Evolutionary conservation across 306 rosid species (phyloP), one percentile per base, ranked within the genome.

Genomic region (Ochetophila trinervis): DNA sequence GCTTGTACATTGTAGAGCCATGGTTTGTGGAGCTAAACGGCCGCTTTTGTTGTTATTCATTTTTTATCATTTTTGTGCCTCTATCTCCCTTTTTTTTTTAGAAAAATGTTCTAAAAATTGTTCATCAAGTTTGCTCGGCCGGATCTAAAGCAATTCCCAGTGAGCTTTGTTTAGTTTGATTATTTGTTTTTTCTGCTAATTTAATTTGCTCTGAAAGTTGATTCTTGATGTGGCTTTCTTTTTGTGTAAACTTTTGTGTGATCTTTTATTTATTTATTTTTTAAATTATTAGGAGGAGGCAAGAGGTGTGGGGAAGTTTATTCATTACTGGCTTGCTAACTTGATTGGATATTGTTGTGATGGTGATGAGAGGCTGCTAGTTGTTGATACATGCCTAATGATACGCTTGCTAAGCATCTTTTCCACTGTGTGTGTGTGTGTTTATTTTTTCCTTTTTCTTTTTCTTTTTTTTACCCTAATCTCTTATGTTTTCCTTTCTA

Each of bases 331-430:
- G 75, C 90, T 93, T 22, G 99, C 94, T 18, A 93, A 88, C 74
- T 76, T 93, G 80, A 87, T 93, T 53, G 99, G 99, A 32, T 93
- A 83, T 72, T 93, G 96, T 82, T 90, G 99, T 67, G 99, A 93
- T 65, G 91, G 87, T 16, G 97, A 93, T 65, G 96, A 93, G 83
- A 86, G 99, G 68, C 87, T 93, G 36, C 99, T 93, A 30, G 97
- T 93, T 71, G 97, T 97, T 3, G 96, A 80, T 89, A 70, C 80
- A 89, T 93, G 96, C 98, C 98, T 22, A 87, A 91, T 66, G 97
- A 93, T 76, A 90, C 97, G 68, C 95, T 93, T 37, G 97, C 99
- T 4, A 93, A 93, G 82, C 99, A 93, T 84, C 84, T 93, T 22
- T 93, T 93, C 74, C 99, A 90, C 81, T 93, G 99, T 87, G 84